A percentile compares a stretch with the other conserved stretches of the same genome.
Evolutionary conservation across 129 eudicot species (phyloP).

Genomic region (Kitagawia praeruptora): DNA sequence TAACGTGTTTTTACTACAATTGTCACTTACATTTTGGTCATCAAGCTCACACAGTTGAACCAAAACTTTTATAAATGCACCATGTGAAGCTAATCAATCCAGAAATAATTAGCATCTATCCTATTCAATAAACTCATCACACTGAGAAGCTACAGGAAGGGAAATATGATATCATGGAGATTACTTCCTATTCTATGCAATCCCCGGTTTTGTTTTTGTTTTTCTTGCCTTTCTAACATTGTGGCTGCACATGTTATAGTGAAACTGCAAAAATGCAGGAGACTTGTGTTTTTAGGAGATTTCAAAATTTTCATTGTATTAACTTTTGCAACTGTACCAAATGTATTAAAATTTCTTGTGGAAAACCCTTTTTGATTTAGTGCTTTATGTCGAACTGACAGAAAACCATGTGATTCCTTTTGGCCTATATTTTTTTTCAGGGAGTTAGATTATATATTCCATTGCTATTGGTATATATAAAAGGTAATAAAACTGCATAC

Average conservation of each 20-base stretch:
- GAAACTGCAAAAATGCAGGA: background rate
- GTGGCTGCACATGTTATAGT: background rate
- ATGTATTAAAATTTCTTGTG: background rate
- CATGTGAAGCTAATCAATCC: conserved; percentile 25
- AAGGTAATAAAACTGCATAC: conserved; percentile 15
- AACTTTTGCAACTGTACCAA: background rate
- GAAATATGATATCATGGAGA: background rate
- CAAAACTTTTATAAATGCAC: conserved; percentile 28
- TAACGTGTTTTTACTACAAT: too few relatives aligned
- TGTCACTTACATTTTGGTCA: too few relatives aligned
- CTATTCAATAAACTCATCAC: background rate
- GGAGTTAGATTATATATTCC: background rate
- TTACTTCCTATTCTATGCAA: background rate
- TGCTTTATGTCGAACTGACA: background rate
- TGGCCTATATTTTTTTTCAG: background rate
- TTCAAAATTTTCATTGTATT: background rate
- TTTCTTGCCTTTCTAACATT: background rate
- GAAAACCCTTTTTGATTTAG: background rate
- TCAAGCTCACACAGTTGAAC: conserved; percentile 35
- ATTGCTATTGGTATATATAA: background rate
- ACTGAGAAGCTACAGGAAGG: background rate
- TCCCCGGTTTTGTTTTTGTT: background rate
- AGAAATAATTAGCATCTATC: background rate
- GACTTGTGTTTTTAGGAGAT: background rate
- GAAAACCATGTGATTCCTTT: background rate